Evolutionary conservation across 305 asterid genomes (phyloP).

Genomic region (Rubia occidens): DNA sequence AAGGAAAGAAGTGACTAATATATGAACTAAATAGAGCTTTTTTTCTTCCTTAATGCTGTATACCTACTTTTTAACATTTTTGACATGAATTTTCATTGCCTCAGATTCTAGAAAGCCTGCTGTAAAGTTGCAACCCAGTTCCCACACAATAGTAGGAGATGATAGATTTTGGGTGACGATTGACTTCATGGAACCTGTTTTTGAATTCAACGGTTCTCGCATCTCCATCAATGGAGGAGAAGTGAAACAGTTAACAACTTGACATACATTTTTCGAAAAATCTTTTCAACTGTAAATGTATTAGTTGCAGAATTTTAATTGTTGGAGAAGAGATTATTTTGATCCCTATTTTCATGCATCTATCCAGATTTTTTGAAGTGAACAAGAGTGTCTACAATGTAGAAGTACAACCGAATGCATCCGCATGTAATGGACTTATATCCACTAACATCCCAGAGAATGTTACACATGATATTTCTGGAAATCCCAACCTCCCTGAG

Average conservation of each 20-base stretch:
- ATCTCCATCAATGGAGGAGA: slow-evolving; percentile 55
- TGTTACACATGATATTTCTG: slow-evolving; percentile 66
- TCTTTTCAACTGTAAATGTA: background rate
- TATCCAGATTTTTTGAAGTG: slow-evolving; percentile 52
- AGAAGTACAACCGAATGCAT: slow-evolving; percentile 29
- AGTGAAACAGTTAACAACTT: slow-evolving; percentile 45
- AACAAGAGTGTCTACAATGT: slow-evolving; percentile 44
- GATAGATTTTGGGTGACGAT: slow-evolving; percentile 40
- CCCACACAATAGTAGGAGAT: slow-evolving; percentile 49
- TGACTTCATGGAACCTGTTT: slow-evolving; percentile 72
- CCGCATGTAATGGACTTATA: slow-evolving; percentile 28
- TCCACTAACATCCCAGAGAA: slow-evolving; percentile 69
- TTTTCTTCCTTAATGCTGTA: background rate
- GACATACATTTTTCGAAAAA: background rate
- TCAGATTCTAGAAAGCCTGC: slow-evolving; percentile 70
- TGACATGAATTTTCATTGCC: slow-evolving; percentile 8
- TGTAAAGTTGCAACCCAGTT: slow-evolving; percentile 59
- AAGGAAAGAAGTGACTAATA: too few relatives aligned
- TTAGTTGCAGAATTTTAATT: background rate
- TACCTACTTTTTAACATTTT: background rate
- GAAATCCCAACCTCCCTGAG: slow-evolving; percentile 70
- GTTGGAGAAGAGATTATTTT: background rate
- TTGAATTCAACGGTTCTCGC: slow-evolving; percentile 64
- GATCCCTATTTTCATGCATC: slow-evolving; percentile 14
- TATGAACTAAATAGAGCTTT: background rate